These are phyloP conservation scores for Postia placenta DNA, from an alignment of 768 basidiomycete genomes.

Conservation along the genomic window DNA sequence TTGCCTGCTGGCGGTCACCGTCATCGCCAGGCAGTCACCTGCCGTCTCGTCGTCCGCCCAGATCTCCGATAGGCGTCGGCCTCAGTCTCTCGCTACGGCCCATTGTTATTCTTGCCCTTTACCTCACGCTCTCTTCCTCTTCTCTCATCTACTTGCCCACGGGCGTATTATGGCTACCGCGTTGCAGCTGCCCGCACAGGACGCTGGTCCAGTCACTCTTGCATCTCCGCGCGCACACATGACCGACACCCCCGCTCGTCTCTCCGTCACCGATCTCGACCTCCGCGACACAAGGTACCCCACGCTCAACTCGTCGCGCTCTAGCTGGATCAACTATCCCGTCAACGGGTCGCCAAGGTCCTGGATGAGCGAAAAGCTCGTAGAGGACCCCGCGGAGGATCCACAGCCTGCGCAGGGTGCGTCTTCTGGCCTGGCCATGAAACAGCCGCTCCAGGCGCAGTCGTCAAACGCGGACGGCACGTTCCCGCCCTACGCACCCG, in stretches of 20 bases:
- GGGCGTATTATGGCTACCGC: conserved; percentile 20
- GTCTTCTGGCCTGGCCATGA: not conserved
- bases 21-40: conserved; percentile 3
- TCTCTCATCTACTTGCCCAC: not conserved
- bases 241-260: conserved; percentile 43
- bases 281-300: conserved; percentile 60
- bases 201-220: conserved; percentile 13
- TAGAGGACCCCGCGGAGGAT: conserved; percentile 16
- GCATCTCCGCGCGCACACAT: conserved; percentile 29
- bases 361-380: conserved; percentile 19
- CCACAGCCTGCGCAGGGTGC: conserved; percentile 1
- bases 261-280: conserved; percentile 54
- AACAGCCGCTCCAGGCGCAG: conserved; percentile 13
- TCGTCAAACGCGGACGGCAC: conserved; percentile 10
- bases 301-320: conserved; percentile 14
- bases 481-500: conserved; percentile 9
- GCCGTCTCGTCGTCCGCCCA: not conserved
- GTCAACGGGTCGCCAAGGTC: conserved; percentile 4
- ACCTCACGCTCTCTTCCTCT: not conserved
- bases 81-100: not conserved
- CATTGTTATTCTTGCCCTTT: not conserved
- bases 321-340: conserved; percentile 13
- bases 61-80: conserved; percentile 1
- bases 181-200: conserved; percentile 17
- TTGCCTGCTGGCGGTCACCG: not conserved